Base-by-base conservation (phyloP, 2,329 filamentous ascomycete genomes). In the Colletotrichum sidae region DNA sequence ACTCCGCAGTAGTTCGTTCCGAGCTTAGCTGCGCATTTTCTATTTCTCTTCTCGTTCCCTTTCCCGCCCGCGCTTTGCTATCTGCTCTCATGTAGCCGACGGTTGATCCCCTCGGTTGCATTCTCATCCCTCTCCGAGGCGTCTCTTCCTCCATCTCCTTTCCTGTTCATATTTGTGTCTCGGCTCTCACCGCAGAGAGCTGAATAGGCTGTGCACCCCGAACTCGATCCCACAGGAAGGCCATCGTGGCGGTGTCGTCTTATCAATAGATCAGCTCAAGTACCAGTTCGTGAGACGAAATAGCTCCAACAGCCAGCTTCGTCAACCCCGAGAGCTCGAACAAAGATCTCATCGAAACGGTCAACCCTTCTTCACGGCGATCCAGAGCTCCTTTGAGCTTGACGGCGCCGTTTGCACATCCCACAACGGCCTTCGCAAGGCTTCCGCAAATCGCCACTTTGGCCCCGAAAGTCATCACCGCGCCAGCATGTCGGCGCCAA, bases 141-240 rank as follows among this genome's bases (percentile, higher is more conserved):
- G 8, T 10, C 9, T 3, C 38, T 44, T 37, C 6, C 7, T 47
- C n/a, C 15, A 8, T 10, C 33, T 35, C 38, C 13, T 34, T 39
- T 42, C 53, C 13, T 15, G 34, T 56, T 52, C 33, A 58, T 58
- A 51, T 6, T 44, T 51, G 51, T 25, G 8, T 39, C 13, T 38
- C 35, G 44, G 25, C n/a, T 49, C 39, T 47, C 49, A 12, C 25
- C 8, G 44, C 25, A 51, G 39, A 8, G 35, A 41, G 38, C 46
- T 53, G 49, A 53, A 4, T 13, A n/a, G 12, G n/a, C 42, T 38
- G 46, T 56, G 58, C 15, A 25, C 13, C 44, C 33, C 39, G 35
- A 25, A 61, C 25, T 37, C 52, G 11, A 65, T 65, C 58, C 47
- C 34, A 57, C 52, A 65, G 58, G 62, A 65, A 62, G 56, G 58